Evolutionary conservation across 73 alveolate genomes (phyloP).

Genomic region (Tetrahymena borealis): DNA sequence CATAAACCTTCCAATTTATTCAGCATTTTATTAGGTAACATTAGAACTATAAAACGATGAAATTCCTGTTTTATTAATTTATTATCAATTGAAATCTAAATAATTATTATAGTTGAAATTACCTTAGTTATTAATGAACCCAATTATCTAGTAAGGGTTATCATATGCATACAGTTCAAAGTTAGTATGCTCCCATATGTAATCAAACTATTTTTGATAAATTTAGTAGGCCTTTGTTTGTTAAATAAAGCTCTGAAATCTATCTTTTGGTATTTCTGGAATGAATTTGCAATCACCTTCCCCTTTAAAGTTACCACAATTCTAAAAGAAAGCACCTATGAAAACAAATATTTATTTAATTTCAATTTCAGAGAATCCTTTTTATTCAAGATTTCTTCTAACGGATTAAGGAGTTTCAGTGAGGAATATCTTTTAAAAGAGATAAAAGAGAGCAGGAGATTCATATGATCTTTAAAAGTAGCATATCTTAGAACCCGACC

Average conservation of each 20-base stretch:
- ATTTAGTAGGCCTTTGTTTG: constrained; percentile 26
- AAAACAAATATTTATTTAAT: constrained; percentile 58
- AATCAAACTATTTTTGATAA: constrained; percentile 29
- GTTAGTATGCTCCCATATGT: constrained; percentile 36
- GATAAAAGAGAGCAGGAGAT: constrained; percentile 91
- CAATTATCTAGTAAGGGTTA: constrained; percentile 31
- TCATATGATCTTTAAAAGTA: constrained; percentile 81
- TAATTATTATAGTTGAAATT: background rate
- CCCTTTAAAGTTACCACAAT: constrained; percentile 74
- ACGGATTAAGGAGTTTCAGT: constrained; percentile 18
- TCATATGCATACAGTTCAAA: constrained; percentile 44
- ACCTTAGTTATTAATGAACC: constrained; percentile 18
- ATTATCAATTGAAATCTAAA: background rate
- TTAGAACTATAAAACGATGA: constrained; percentile 58
- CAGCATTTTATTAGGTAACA: constrained; percentile 43
- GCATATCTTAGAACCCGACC: constrained; percentile 87
- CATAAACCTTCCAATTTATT: constrained; percentile 45
- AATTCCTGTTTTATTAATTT: constrained; percentile 40
- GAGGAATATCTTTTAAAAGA: constrained; percentile 70
- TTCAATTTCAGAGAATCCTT: constrained; percentile 54
- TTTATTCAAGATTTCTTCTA: constrained; percentile 34
- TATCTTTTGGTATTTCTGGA: constrained; percentile 67
- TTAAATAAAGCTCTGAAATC: constrained; percentile 53
- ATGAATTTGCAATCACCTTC: constrained; percentile 74
- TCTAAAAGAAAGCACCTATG: constrained; percentile 74